These are phyloP conservation scores for Vicia sativa DNA, from an alignment of 306 rosid species.

Conservation along the genomic window DNA sequence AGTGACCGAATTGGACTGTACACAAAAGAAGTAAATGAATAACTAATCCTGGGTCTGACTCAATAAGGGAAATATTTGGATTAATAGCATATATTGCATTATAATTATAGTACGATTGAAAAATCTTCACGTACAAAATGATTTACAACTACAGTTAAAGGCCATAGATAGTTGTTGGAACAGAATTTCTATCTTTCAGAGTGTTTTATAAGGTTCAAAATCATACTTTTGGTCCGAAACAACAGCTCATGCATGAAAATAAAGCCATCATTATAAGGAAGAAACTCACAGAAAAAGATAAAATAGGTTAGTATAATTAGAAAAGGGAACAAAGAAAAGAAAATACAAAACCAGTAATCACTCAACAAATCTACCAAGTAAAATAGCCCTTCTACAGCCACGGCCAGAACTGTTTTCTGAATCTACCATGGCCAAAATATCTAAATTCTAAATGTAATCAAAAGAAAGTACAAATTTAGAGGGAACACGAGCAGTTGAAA, in stretches of 20 bases:
- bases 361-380: slow-evolving; percentile 14
- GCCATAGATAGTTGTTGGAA: slow-evolving; percentile 14
- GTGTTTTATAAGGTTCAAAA: background rate
- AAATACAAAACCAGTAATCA: slow-evolving; percentile 20
- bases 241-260: background rate
- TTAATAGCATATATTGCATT: slow-evolving; percentile 8
- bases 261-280: slow-evolving; percentile 1
- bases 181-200: background rate
- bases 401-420: background rate
- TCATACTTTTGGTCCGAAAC: slow-evolving; percentile 1
- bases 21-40: slow-evolving; percentile 30
- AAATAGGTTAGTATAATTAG: background rate
- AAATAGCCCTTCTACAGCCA: slow-evolving; percentile 8
- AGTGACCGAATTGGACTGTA: slow-evolving; percentile 90
- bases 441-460: slow-evolving; percentile 10
- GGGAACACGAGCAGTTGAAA: background rate
- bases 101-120: background rate
- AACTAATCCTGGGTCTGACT: too few relatives aligned
- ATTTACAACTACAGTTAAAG: slow-evolving; percentile 2
- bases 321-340: slow-evolving; percentile 10
- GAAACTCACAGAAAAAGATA: background rate
- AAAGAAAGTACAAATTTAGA: slow-evolving; percentile 1
- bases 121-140: background rate
- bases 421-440: background rate
- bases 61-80: background rate